A percentile compares a stretch with the other conserved stretches of the same genome.
Conservation (phyloP, 768 basidiomycete genomes). For the Leccinum rimulosum region DNA sequence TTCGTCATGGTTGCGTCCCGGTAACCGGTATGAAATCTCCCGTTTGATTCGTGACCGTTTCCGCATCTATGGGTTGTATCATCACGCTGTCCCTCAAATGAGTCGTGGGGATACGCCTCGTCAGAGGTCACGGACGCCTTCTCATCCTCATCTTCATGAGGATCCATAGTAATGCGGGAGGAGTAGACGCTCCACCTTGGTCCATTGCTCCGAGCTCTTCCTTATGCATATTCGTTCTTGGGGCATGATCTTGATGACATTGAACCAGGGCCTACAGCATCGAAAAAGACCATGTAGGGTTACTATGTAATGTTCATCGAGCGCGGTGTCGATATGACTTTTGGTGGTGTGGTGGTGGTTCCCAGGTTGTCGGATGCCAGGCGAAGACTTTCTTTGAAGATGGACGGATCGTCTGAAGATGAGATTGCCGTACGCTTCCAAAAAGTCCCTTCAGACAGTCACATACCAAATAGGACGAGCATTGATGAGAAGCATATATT, state of each 20-base stretch:
- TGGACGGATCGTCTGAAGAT: constrained; percentile 1
- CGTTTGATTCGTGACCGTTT: background rate
- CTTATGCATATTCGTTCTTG: background rate
- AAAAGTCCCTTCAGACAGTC: background rate
- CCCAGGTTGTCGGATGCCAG: background rate
- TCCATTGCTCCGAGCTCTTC: constrained; percentile 6
- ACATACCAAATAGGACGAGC: background rate
- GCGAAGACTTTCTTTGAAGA: background rate
- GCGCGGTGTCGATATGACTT: background rate
- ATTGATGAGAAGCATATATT: background rate
- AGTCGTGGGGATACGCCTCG: background rate
- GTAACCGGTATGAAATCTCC: background rate
- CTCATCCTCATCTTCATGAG: background rate
- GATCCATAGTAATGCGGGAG: background rate
- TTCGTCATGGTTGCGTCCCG: background rate
- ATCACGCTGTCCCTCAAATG: background rate
- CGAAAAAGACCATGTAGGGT: background rate
- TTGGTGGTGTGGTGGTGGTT: background rate
- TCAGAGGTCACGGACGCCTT: background rate
- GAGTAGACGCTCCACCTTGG: constrained; percentile 1
- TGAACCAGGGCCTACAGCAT: background rate
- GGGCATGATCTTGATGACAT: constrained; percentile 3
- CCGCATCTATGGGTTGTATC: background rate
- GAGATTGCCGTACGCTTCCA: background rate
- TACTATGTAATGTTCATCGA: background rate